These are phyloP conservation scores for Ophiosphaerella korrae DNA, from an alignment of 2,329 filamentous ascomycete genomes.

Conservation along the genomic window DNA sequence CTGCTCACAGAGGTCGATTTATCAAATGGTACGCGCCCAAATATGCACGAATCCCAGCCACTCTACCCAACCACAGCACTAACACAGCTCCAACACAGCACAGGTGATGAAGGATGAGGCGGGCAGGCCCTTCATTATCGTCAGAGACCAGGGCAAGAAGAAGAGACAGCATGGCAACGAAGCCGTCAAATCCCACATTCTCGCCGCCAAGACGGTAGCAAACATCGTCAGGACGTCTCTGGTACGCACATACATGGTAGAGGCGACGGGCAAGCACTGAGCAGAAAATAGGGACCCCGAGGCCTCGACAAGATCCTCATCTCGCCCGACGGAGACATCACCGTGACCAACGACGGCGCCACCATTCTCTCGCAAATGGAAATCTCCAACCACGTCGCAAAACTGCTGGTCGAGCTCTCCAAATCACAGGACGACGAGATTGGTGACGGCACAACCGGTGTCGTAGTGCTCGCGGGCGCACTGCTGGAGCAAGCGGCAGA, in stretches of 20 bases:
- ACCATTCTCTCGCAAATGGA: conserved; percentile 98
- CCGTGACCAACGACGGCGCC: conserved; percentile 97
- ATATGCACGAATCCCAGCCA: background rate
- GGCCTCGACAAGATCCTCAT: conserved; percentile 99
- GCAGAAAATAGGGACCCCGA: conserved; percentile 69
- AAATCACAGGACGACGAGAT: conserved; percentile 99
- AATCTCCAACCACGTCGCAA: conserved; percentile 97
- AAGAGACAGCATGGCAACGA: conserved; percentile 96
- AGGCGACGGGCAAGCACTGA: conserved; percentile 9
- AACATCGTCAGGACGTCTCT: conserved; percentile 98
- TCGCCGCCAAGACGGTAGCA: conserved; percentile 92
- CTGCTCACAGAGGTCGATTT: conserved; percentile 72
- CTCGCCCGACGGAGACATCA: conserved; percentile 97
- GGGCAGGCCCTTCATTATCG: conserved; percentile 95
- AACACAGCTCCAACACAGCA: conserved; percentile 51
- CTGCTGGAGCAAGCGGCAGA: conserved; percentile 95
- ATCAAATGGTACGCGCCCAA: conserved; percentile 70
- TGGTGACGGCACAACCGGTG: conserved; percentile 95
- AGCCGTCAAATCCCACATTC: conserved; percentile 96
- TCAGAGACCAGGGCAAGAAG: conserved; percentile 98
- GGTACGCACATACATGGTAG: conserved; percentile 46
- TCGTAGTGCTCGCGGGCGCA: conserved; percentile 93
- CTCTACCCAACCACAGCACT: conserved; percentile 18
- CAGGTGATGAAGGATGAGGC: conserved; percentile 95
- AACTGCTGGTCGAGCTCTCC: conserved; percentile 93